phyloP scores from a whole-genome alignment of 2,329 filamentous ascomycete genomes.

The Aureobasidium sp. region DNA sequence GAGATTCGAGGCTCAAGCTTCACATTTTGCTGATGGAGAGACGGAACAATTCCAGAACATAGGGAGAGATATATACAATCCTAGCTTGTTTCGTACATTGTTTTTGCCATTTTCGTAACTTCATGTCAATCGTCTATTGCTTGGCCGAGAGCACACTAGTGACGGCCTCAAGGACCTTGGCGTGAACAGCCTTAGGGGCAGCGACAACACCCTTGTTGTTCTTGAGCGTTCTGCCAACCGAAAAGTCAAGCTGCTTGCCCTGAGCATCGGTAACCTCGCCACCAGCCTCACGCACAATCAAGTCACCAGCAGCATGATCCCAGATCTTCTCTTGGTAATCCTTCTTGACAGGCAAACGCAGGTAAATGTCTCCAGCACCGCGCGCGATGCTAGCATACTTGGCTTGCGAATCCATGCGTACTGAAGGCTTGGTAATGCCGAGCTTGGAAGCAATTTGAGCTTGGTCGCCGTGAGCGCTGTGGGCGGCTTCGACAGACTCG shows the following conservation, averaged over 20 bases:
- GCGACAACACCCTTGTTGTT: slow-evolving; percentile 93
- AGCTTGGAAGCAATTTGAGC: slow-evolving; percentile 75
- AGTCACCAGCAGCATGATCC: slow-evolving; percentile 93
- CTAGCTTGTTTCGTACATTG: too few species aligned
- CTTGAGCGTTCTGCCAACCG: slow-evolving; percentile 73
- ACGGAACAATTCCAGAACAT: too few species aligned
- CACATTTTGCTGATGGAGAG: too few species aligned
- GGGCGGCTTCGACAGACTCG: slow-evolving; percentile 89
- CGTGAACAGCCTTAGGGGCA: slow-evolving; percentile 69
- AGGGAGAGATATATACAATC: too few species aligned
- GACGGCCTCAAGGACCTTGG: slow-evolving; percentile 70
- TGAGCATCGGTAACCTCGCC: slow-evolving; percentile 85
- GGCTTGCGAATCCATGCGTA: slow-evolving; percentile 95
- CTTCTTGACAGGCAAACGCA: slow-evolving; percentile 76
- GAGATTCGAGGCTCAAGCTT: too few species aligned
- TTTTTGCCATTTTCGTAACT: neutral
- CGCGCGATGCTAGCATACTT: slow-evolving; percentile 95
- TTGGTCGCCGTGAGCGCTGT: slow-evolving; percentile 85
- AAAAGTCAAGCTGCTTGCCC: slow-evolving; percentile 81
- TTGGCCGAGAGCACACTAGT: slow-evolving; percentile 63
- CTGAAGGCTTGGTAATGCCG: slow-evolving; percentile 80
- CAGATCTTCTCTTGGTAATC: slow-evolving; percentile 99
- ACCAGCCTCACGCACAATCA: slow-evolving; percentile 90
- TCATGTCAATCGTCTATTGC: slow-evolving; percentile 20
- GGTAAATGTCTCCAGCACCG: slow-evolving; percentile 89